phyloP scores from a whole-genome alignment of 441 rosid species.

The Gossypium schwendimanii region DNA sequence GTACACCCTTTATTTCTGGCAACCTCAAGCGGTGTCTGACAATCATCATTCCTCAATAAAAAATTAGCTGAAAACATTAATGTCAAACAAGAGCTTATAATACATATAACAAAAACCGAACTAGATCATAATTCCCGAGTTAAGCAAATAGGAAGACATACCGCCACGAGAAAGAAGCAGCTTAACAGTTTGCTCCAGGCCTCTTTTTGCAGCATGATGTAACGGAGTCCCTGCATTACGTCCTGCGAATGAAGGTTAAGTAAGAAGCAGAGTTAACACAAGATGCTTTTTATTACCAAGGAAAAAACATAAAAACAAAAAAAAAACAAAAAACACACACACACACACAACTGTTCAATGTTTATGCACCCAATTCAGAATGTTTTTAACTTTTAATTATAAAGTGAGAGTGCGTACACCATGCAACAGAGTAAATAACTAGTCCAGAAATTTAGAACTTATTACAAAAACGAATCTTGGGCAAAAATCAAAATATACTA shows the following conservation, averaged over 20 bases:
- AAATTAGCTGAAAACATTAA: constrained; percentile 40
- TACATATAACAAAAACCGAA: not conserved
- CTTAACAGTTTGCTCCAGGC: constrained; percentile 38
- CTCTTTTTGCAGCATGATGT: constrained; percentile 64
- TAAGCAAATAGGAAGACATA: constrained; percentile 13
- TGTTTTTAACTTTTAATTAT: not conserved
- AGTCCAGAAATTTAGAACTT: not conserved
- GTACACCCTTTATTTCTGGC: constrained; percentile 45
- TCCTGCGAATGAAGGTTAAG: constrained; percentile 25
- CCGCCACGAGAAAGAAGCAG: constrained; percentile 54
- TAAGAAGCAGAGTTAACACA: not conserved
- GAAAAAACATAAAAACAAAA: not conserved
- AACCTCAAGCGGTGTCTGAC: constrained; percentile 48
- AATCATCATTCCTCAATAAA: constrained; percentile 52
- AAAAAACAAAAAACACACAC: too few relatives aligned
- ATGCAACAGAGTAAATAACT: not conserved
- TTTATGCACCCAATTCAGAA: not conserved
- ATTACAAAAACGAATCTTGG: not conserved
- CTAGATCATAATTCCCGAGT: not conserved
- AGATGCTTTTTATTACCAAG: not conserved
- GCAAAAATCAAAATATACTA: not conserved
- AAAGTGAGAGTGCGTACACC: not conserved
- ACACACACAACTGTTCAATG: not conserved
- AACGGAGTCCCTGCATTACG: constrained; percentile 57
- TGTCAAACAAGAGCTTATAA: constrained; percentile 8